These are phyloP conservation scores for Neohortaea acidophila DNA, from an alignment of 495 filamentous ascomycete genomes.

Conservation along the genomic window DNA sequence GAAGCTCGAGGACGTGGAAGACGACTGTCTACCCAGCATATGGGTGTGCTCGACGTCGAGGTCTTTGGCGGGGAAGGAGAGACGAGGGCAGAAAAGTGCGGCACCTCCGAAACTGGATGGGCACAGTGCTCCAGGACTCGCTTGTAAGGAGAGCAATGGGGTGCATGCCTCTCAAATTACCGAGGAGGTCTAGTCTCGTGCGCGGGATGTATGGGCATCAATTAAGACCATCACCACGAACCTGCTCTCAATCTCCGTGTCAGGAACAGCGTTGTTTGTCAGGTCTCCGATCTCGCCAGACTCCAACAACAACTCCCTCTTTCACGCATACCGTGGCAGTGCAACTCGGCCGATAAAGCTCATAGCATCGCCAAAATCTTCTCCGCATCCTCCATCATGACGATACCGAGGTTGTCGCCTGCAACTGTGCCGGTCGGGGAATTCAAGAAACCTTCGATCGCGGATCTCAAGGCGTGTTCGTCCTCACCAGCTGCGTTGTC, in stretches of 20 bases:
- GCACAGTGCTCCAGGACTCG: not conserved
- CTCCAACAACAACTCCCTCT: too few species aligned
- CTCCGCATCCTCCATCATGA: too few species aligned
- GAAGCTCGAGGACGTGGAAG: slow-evolving; percentile 30
- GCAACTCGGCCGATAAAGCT: too few species aligned
- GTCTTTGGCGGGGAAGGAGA: slow-evolving; percentile 18
- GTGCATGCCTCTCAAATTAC: not conserved
- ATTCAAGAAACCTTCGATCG: too few species aligned
- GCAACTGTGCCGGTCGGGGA: too few species aligned
- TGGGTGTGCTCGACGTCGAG: slow-evolving; percentile 18
- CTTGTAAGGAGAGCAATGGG: not conserved
- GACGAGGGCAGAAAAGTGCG: slow-evolving; percentile 10
- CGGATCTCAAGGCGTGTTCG: too few species aligned
- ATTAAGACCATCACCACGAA: not conserved
- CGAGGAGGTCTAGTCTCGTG: not conserved
- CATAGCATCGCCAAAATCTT: too few species aligned
- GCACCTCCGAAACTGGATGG: too few species aligned
- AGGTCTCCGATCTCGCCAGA: too few species aligned
- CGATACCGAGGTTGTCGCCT: too few species aligned
- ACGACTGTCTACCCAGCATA: slow-evolving; percentile 19
- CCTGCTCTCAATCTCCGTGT: not conserved
- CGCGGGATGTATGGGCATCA: not conserved
- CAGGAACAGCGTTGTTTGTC: not conserved
- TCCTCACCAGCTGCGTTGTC: too few species aligned
- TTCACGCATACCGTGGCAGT: too few species aligned